These are phyloP conservation scores for Escallonia rubra DNA, from an alignment of 129 eudicot genomes.

Conservation along the genomic window DNA sequence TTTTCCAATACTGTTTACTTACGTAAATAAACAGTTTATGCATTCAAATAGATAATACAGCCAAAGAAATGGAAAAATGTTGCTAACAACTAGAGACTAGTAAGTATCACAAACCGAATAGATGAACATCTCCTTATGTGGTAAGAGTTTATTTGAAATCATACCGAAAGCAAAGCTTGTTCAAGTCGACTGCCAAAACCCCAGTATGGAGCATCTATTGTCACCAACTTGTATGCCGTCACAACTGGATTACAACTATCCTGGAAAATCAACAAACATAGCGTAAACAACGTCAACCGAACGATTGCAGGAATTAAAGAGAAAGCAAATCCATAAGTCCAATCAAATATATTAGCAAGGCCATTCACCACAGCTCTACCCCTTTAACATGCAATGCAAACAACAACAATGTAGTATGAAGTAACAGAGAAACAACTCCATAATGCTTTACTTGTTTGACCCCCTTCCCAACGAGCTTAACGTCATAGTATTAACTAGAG, in stretches of 20 bases:
- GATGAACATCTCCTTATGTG: not conserved
- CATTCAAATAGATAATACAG: not conserved
- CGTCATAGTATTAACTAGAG: too few species aligned
- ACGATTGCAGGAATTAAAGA: not conserved
- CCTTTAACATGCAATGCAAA: not conserved
- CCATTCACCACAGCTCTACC: not conserved
- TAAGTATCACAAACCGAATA: not conserved
- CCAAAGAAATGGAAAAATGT: not conserved
- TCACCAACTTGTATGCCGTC: constrained; percentile 86
- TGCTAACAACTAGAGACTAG: not conserved
- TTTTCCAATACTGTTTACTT: not conserved
- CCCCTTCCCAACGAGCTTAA: too few species aligned
- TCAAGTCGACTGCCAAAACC: constrained; percentile 72
- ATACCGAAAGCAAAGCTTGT: constrained; percentile 64
- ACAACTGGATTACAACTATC: constrained; percentile 63
- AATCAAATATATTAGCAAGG: not conserved
- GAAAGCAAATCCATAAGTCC: not conserved
- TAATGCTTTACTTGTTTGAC: too few species aligned
- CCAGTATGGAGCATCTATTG: constrained; percentile 79
- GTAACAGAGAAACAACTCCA: too few species aligned
- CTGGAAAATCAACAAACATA: constrained; percentile 24
- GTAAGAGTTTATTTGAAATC: not conserved
- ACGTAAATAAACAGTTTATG: not conserved
- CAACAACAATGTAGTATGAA: not conserved
- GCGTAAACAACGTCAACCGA: too few species aligned